Conservation (phyloP, 2,329 filamentous ascomycete genomes). For the Chrysoporthe cubensis region DNA sequence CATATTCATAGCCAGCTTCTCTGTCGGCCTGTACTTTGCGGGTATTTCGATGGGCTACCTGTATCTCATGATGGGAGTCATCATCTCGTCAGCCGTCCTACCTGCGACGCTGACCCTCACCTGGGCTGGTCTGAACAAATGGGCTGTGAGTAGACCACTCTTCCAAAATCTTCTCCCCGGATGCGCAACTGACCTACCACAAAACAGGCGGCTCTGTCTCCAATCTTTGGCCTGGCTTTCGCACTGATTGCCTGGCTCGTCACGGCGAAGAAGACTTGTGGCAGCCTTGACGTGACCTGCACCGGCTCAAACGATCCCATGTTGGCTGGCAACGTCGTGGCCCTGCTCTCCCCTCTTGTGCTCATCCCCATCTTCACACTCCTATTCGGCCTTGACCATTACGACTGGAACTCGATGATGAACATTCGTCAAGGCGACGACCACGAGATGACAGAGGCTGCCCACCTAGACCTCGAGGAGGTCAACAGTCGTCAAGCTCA, state of each 20-base stretch:
- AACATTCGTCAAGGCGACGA: slow-evolving; percentile 80
- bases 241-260: slow-evolving; percentile 79
- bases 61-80: slow-evolving; percentile 88
- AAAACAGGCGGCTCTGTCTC: slow-evolving; percentile 62
- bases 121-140: slow-evolving; percentile 80
- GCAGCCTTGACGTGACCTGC: slow-evolving; percentile 69
- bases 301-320: slow-evolving; percentile 88
- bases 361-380: slow-evolving; percentile 79
- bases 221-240: slow-evolving; percentile 69
- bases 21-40: slow-evolving; percentile 73
- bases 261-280: slow-evolving; percentile 71
- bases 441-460: slow-evolving; percentile 66
- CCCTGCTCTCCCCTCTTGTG: slow-evolving; percentile 75
- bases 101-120: slow-evolving; percentile 80
- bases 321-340: slow-evolving; percentile 84
- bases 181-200: not conserved
- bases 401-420: slow-evolving; percentile 86
- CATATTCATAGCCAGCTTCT: slow-evolving; percentile 76
- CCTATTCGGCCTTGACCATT: slow-evolving; percentile 71
- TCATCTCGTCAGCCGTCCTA: slow-evolving; percentile 84
- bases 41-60: slow-evolving; percentile 87
- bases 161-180: not conserved
- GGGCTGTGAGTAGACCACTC: slow-evolving; percentile 49
- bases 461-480: slow-evolving; percentile 68
- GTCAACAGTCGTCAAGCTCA: slow-evolving; percentile 52